Base-by-base conservation (phyloP, 768 basidiomycete genomes). In the Hypholoma fasciculare region DNA sequence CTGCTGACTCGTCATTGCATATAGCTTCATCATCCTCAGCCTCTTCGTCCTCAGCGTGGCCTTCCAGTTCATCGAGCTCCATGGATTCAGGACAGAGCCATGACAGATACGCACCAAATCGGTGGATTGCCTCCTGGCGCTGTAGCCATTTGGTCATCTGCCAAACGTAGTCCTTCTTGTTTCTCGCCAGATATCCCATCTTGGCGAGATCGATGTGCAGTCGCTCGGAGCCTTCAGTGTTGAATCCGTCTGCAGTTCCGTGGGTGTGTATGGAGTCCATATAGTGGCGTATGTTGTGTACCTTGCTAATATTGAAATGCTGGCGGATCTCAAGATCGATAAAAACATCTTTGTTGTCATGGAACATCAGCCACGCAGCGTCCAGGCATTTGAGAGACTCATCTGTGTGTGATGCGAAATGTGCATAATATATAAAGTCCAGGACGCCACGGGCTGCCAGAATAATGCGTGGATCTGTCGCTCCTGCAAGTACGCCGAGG, bases 131-230 rank as follows among this genome's bases (percentile, higher is more conserved):
- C 57, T 80, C 79, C 27, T 74, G 75, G 1, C 72, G 63, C 1
- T 55, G 46, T 0, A 82, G 64, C 74, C 75, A 78, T 0, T 20
- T 34, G 0, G 72, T 69, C 80, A 82, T 82, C 54, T 80, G 78
- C 11, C 50, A 34, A 9, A 63, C 47, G 43, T 70, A 72, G 14
- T 72, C 65, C 12, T 67, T 57, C 30, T 67, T 63, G 53, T 74
- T 77, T 12, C 58, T 65, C 1, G 69, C 71, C 14, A 54, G 44
- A 51, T 72, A 74, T 0, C 65, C 71, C 2, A 61, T 39, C 59
- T 82, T 81, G 1, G 76, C 74, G 42, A 67, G 72, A 61, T 80
- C 71, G 49, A 80, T 80, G 53, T 81, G 81, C 0, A 81, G 67
- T 0, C 71, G 67, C 61, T 80, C 76, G 0, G 71, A 58, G 0